Base-by-base conservation (phyloP, 1,284 basidiomycete species). In the Takashimella koratensis region DNA sequence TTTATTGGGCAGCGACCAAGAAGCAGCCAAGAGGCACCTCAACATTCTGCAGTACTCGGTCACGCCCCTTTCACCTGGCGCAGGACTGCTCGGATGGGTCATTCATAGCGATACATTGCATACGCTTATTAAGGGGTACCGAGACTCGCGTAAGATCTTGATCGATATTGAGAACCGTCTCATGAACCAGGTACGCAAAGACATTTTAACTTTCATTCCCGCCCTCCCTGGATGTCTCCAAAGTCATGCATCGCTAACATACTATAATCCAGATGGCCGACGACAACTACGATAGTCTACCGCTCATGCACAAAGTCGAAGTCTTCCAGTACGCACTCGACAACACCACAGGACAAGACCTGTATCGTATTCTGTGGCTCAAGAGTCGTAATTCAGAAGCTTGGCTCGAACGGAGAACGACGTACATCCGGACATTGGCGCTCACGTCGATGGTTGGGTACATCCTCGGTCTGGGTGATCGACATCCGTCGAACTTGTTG, bases 291-390 rank as follows among this genome's bases (percentile, higher is more conserved):
- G 96, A 98, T 76, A 88, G 87, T 65, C 79, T 98, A 42, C 93
- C 90, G 26, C 80, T 98, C 3, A 82, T 98, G 56, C 94, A 99
- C 76, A 98, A 98, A 79, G 91, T 99, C 42, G 96, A 99, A 73
- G 96, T 99, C 19, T 99, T 99, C 77, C 93, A 98, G 75, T 98
- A 98, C 68, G 95, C 96, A 3, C 81, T 98, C 42, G 95, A 98
- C 77, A 98, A 98, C 68, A 98, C 96, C 0, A 97, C 93, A 0
- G 96, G 96, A 0, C 96, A 98, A 77, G 96, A 99, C 74, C 80
- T 99, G n/a, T 99, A 99, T 76, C 83, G 94, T 20, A 93, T 98
- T 21, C 79, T 99, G 16, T 99, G 96, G 96, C 81, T 99, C 59
- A 96, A 95, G 79, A 92, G 88, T 68, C 78, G 83, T 55, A 94